phyloP scores from a whole-genome alignment of 2,329 filamentous ascomycete species.

The Eurotiales sp. region DNA sequence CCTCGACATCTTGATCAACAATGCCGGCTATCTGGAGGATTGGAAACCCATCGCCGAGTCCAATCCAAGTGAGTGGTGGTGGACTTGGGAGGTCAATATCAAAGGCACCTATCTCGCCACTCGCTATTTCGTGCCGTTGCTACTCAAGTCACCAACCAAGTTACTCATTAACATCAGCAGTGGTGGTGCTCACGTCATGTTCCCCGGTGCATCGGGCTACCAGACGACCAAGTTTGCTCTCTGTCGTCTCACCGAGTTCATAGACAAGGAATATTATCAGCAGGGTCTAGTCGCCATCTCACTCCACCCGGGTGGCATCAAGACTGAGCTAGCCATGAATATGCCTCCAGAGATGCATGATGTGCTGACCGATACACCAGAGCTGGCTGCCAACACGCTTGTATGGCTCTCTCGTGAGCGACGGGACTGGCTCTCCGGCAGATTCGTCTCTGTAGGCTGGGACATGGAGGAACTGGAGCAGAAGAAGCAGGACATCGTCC shows the following conservation, averaged over 20 bases:
- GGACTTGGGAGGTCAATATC: slow-evolving; percentile 45
- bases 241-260: slow-evolving; percentile 48
- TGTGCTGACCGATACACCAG: slow-evolving; percentile 33
- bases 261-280: slow-evolving; percentile 43
- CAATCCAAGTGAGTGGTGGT: slow-evolving; percentile 36
- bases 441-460: slow-evolving; percentile 46
- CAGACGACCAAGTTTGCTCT: slow-evolving; percentile 49
- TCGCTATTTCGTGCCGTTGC: slow-evolving; percentile 44
- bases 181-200: slow-evolving; percentile 37
- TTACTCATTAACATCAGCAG: slow-evolving; percentile 47
- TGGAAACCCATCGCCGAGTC: slow-evolving; percentile 26
- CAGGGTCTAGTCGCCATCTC: slow-evolving; percentile 41
- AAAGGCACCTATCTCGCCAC: slow-evolving; percentile 44
- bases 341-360: slow-evolving; percentile 27
- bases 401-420: slow-evolving; percentile 41
- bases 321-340: slow-evolving; percentile 36
- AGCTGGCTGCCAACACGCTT: slow-evolving; percentile 43
- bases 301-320: slow-evolving; percentile 39
- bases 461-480: slow-evolving; percentile 45
- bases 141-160: slow-evolving; percentile 27
- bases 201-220: slow-evolving; percentile 42
- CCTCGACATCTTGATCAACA: slow-evolving; percentile 46
- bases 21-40: slow-evolving; percentile 34
- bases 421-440: slow-evolving; percentile 44
- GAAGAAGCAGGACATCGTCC: slow-evolving; percentile 39